Conservation (phyloP, 148 eudicot species). For the Vaccinium myrtillus region DNA sequence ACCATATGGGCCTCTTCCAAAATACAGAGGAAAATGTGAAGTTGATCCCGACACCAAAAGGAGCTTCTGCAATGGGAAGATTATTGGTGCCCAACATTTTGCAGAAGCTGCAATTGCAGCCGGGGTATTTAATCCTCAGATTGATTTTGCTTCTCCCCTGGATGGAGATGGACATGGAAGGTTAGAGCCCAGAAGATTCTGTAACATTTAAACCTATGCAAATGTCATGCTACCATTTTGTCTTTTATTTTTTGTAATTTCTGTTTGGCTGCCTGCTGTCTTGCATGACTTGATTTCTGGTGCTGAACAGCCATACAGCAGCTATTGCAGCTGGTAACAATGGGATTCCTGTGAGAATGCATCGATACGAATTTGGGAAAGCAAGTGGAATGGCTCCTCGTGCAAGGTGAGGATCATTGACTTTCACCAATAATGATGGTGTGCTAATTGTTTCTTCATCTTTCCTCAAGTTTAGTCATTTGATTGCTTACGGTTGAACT, state of each 20-base stretch:
- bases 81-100: conserved; percentile 97
- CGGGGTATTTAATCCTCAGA: conserved; percentile 81
- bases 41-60: conserved; percentile 65
- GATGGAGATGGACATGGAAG: conserved; percentile 99
- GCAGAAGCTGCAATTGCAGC: conserved; percentile 93
- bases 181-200: conserved; percentile 35
- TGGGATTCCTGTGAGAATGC: conserved; percentile 89
- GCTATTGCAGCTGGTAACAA: conserved; percentile 99
- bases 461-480: conserved; percentile 1
- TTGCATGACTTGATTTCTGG: not conserved
- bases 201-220: too few species aligned
- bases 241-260: not conserved
- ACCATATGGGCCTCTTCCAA: conserved; percentile 79
- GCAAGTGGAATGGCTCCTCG: conserved; percentile 99
- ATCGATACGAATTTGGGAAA: conserved; percentile 88
- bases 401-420: conserved; percentile 61
- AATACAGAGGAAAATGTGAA: conserved; percentile 92
- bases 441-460: not conserved
- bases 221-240: not conserved
- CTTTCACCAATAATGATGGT: not conserved
- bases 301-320: conserved; percentile 75
- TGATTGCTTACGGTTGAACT: conserved; percentile 11
- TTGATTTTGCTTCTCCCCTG: conserved; percentile 90
- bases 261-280: conserved; percentile 2
- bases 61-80: conserved; percentile 90